Evolutionary conservation across 306 rosid genomes (phyloP).

Genomic region (Dryas octopetala): DNA sequence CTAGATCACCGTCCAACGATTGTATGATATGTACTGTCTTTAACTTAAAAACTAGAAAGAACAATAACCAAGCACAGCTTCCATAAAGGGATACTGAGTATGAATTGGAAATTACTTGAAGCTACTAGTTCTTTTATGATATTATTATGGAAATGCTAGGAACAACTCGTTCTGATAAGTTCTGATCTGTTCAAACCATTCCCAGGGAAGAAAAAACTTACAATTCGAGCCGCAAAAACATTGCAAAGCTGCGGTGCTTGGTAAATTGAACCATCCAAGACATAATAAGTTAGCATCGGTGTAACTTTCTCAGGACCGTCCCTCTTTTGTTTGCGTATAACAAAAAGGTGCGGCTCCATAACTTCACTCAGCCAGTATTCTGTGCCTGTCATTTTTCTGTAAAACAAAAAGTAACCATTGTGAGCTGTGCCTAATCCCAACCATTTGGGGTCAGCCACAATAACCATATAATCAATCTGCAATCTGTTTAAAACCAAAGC

Average conservation of each 20-base stretch:
- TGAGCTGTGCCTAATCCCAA: slow-evolving; percentile 13
- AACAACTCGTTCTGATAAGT: not conserved
- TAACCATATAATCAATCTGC: slow-evolving; percentile 1
- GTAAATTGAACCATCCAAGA: slow-evolving; percentile 89
- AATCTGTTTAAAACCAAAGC: not conserved
- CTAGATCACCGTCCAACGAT: not conserved
- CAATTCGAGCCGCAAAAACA: slow-evolving; percentile 91
- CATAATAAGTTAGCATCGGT: slow-evolving; percentile 73
- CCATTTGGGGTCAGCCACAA: slow-evolving; percentile 5
- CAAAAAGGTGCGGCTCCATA: slow-evolving; percentile 79
- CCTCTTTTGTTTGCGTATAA: slow-evolving; percentile 84
- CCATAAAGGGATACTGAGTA: not conserved
- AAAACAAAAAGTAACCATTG: slow-evolving; percentile 21
- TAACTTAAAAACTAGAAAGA: not conserved
- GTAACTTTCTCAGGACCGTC: slow-evolving; percentile 91
- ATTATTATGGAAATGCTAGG: not conserved
- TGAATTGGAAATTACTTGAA: not conserved
- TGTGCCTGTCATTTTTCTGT: slow-evolving; percentile 77
- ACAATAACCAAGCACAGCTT: slow-evolving; percentile 10
- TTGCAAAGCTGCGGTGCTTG: slow-evolving; percentile 90
- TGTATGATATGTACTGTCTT: not conserved
- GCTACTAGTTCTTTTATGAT: slow-evolving; percentile 2
- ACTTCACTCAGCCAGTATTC: slow-evolving; percentile 78
- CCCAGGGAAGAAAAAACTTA: slow-evolving; percentile 27
- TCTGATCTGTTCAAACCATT: not conserved